Conservation (phyloP, 2,329 filamentous ascomycete species). For the Pseudocercospora eumusae region DNA sequence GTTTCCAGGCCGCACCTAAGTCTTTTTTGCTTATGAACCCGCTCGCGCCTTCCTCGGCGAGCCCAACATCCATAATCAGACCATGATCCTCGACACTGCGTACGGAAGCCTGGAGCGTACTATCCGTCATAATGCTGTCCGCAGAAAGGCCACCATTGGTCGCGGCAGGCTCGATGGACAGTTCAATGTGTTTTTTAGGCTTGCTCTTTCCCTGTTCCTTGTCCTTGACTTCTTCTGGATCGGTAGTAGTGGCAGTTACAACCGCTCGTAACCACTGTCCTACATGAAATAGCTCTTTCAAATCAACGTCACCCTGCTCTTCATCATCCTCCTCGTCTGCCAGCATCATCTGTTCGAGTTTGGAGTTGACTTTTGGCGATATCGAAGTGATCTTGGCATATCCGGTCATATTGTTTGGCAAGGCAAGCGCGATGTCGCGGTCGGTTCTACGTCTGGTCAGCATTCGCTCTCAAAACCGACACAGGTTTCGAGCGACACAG, state of each 20-base stretch:
- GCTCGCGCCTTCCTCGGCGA: slow-evolving; percentile 66
- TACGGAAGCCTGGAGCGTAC: slow-evolving; percentile 83
- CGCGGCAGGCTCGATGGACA: slow-evolving; percentile 77
- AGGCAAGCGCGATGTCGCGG: slow-evolving; percentile 74
- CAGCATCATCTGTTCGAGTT: slow-evolving; percentile 67
- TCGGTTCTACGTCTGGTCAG: slow-evolving; percentile 51
- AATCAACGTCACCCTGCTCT: slow-evolving; percentile 63
- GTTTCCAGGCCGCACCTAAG: slow-evolving; percentile 65
- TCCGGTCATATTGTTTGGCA: slow-evolving; percentile 91
- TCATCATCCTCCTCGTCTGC: slow-evolving; percentile 58
- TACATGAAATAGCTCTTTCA: slow-evolving; percentile 72
- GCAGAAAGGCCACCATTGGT: slow-evolving; percentile 65
- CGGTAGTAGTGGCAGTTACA: slow-evolving; percentile 75
- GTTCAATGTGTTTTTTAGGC: slow-evolving; percentile 75
- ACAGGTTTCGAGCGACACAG: no score
- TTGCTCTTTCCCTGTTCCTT: slow-evolving; percentile 62
- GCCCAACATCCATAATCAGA: slow-evolving; percentile 85
- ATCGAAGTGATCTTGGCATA: slow-evolving; percentile 91
- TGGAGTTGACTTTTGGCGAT: slow-evolving; percentile 74
- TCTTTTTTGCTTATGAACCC: slow-evolving; percentile 88
- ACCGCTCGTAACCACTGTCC: slow-evolving; percentile 88
- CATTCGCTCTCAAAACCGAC: no score
- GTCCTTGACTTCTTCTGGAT: slow-evolving; percentile 60
- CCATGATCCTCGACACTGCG: slow-evolving; percentile 94
- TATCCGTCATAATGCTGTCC: slow-evolving; percentile 72